Evolutionary conservation across 2,329 filamentous ascomycete species (phyloP).

Genomic region (Botryotinia calthae): DNA sequence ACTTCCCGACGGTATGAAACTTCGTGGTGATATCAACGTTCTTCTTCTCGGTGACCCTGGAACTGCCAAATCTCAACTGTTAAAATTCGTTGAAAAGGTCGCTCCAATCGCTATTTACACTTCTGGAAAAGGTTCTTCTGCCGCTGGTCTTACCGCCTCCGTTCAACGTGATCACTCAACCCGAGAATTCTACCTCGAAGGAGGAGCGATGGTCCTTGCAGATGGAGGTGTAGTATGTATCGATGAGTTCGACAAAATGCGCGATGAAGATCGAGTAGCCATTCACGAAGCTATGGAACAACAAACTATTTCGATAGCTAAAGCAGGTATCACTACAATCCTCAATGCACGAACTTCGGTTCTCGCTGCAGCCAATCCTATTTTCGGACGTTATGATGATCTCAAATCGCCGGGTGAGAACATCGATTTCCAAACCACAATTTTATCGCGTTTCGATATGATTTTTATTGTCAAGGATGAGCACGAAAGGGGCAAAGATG

Average conservation of each 20-base stretch:
- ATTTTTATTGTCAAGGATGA: constrained; percentile 98
- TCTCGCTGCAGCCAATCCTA: constrained; percentile 91
- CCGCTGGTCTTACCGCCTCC: constrained; percentile 93
- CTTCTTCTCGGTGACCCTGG: constrained; percentile 94
- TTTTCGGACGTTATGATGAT: constrained; percentile 97
- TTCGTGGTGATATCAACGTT: constrained; percentile 97
- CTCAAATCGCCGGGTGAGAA: constrained; percentile 97
- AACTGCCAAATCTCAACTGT: constrained; percentile 93
- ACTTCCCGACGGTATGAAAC: constrained; percentile 92
- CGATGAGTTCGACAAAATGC: constrained; percentile 99
- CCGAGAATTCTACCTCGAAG: constrained; percentile 95
- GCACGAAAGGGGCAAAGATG: constrained; percentile 84
- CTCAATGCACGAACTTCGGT: constrained; percentile 95
- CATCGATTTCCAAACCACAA: constrained; percentile 98
- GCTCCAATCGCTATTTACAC: constrained; percentile 98
- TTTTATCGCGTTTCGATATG: constrained; percentile 98
- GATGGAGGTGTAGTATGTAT: constrained; percentile 98
- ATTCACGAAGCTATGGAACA: constrained; percentile 99
- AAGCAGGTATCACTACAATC: constrained; percentile 97
- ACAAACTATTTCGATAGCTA: constrained; percentile 98
- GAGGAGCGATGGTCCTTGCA: constrained; percentile 96
- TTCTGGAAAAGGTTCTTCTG: constrained; percentile 95
- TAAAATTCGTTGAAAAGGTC: constrained; percentile 97
- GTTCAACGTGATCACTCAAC: constrained; percentile 91
- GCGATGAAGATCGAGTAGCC: constrained; percentile 93